Evolutionary conservation across 2,329 filamentous ascomycete species (phyloP), one percentile per base, ranked within the genome.

Genomic region (Cadophora malorum): DNA sequence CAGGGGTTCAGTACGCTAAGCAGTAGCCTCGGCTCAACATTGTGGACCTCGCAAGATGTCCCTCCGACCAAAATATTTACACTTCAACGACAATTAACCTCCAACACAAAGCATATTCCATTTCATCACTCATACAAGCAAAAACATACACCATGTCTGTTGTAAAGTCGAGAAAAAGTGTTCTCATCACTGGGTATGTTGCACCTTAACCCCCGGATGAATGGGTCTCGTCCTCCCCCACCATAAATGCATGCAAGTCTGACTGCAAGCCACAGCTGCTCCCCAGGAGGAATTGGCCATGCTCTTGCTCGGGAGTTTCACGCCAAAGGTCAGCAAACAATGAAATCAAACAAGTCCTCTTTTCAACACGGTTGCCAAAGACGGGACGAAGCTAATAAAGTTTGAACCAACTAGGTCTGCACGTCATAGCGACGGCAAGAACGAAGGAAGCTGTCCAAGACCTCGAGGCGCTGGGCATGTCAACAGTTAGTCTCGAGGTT

Each of bases 401-500:
- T 41, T 53, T 21, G 33, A 28, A 2, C 23, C 28, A 53, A 28
- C 23, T 53, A 33, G 81, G 80, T 1, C 73, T 79, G 25, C 75
- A 76, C 10, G 81, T 83, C 33, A 79, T 81, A 65, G 81, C 81
- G 0, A 81, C 82, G 0, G 79, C 79, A 4, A 77, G 81, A 19
- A 78, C 76, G 60, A 72, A 74, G 1, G 69, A 74, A 45, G 81
- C 79, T 62, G 72, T 81, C 16, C 49, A 71, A 3, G 74, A 78
- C 25, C 65, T 76, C 0, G 63, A 68, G 14, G 67, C 66, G 0
- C 25, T 74, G 21, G 80, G 74, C 10, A 70, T 84, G 59, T 76
- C 79, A 35, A 79, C 79, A 1, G 67, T 84, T 14, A 59, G 72
- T 3, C 74, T 84, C 1, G 82, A 84, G 67, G 81, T 84, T 4